phyloP scores from a whole-genome alignment of 331 rosid genomes.

The Spiraea crenata region DNA sequence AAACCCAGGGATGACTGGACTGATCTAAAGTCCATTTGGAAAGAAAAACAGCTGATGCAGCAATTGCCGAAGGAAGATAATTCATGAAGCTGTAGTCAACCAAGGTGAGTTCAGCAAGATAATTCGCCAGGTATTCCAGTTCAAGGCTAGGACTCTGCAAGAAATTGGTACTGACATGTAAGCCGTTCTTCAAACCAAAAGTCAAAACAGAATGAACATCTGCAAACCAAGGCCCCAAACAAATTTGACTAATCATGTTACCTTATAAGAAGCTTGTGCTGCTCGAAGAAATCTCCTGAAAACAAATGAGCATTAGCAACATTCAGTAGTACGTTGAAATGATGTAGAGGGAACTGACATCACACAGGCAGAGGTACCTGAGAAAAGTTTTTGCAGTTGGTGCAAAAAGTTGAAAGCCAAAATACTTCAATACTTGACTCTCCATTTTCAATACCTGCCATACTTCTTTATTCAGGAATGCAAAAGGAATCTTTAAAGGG shows the following conservation, averaged over 20 bases:
- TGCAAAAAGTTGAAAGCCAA: constrained; percentile 68
- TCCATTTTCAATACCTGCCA: constrained; percentile 77
- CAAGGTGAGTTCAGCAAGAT: constrained; percentile 76
- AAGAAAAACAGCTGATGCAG: constrained; percentile 93
- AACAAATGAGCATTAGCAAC: constrained; percentile 27
- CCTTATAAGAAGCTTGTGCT: constrained; percentile 85
- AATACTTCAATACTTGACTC: constrained; percentile 56
- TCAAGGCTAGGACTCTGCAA: constrained; percentile 72
- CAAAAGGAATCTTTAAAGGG: constrained; percentile 19
- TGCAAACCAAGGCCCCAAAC: constrained; percentile 20
- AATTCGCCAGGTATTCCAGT: constrained; percentile 83
- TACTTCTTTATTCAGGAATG: constrained; percentile 26
- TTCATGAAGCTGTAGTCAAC: constrained; percentile 69
- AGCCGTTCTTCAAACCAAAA: constrained; percentile 4
- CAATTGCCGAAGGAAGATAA: constrained; percentile 72
- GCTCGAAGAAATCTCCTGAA: constrained; percentile 90
- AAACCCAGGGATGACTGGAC: constrained; percentile 87
- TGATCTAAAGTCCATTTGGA: constrained; percentile 89
- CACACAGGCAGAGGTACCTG: constrained; percentile 47
- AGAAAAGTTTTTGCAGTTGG: constrained; percentile 82
- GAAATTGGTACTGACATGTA: constrained; percentile 18
- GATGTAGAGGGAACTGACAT: not conserved
- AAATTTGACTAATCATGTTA: constrained; percentile 29
- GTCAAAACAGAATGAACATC: constrained; percentile 15
- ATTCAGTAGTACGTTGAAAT: not conserved